Evolutionary conservation across 192 early-diverging fungal genomes (phyloP), one percentile per base, ranked within the genome.

Genomic region (Powellomyces hirtus): DNA sequence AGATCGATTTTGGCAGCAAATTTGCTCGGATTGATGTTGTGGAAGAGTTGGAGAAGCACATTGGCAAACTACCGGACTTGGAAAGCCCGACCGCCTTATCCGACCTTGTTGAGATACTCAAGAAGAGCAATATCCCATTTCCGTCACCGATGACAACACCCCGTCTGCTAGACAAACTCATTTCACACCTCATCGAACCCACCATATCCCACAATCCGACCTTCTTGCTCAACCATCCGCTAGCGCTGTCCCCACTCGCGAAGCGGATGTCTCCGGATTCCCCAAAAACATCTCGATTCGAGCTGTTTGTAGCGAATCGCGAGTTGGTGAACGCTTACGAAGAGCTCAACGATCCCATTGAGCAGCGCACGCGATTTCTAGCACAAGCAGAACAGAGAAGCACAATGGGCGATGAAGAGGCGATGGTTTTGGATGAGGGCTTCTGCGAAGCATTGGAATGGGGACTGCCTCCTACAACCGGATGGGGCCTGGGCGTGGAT

Each of bases 401-500:
- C 6, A 77, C 86, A 26, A 52, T 67, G 27, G 91, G 91, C 5
- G 91, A 95, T 63, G 81, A 82, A 20, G 94, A 95, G 67, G 90
- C 90, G 1, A 90, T 88, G 45, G 68, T 77, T 10, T 78, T 87
- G 38, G 94, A 95, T 64, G 69, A 78, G 13, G 87, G 80, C 2
- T 95, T 92, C 66, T 88, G 85, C 60, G 77, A 79, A 38, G 90
- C 91, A 13, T 77, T 95, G 7, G 92, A 95, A 62, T 90, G 87
- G 64, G 94, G 89, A 0, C 72, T 95, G 20, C 92, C 94, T 10
- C 94, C 94, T 0, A 93, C 94, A 0, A 90, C 83, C 20, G 94
- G 94, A 18, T 95, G 91, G 91, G 94, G 94, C 0, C 88, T 95
- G 84, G 94, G 94, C 4, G 77, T 95, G 1, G 94, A 95, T 76